phyloP scores from a whole-genome alignment of 192 early-diverging fungal genomes.

The Linnemannia exigua region DNA sequence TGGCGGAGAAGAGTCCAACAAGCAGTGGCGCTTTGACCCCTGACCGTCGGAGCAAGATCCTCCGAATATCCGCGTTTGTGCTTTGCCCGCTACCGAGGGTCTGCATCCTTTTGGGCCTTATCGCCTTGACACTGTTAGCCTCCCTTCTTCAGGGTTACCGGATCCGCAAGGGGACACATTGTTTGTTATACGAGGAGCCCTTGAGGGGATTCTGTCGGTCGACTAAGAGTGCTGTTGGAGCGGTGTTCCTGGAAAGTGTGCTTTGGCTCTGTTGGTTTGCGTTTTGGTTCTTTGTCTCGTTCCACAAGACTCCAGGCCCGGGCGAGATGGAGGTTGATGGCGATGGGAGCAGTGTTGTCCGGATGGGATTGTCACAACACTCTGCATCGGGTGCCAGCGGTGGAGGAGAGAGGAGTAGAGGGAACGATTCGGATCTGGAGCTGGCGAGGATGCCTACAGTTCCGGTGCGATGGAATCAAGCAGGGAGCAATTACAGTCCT shows the following conservation, averaged over 20 bases:
- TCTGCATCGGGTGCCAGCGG: neutral
- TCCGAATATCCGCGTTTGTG: conserved; percentile 9
- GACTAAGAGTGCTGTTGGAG: conserved; percentile 8
- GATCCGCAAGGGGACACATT: conserved; percentile 13
- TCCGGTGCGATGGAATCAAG: neutral
- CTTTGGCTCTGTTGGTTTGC: conserved; percentile 27
- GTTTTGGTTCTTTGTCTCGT: conserved; percentile 17
- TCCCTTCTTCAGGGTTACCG: conserved; percentile 16
- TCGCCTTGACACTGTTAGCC: conserved; percentile 6
- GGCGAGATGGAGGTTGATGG: neutral
- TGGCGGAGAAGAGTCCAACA: neutral
- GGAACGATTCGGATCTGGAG: neutral
- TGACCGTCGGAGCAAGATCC: neutral
- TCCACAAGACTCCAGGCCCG: neutral
- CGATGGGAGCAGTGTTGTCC: neutral
- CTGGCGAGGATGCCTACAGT: neutral
- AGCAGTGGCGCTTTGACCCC: neutral
- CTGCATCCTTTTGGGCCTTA: conserved; percentile 12
- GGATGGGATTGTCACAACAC: conserved; percentile 8
- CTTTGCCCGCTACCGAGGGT: conserved; percentile 10
- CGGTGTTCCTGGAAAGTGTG: conserved; percentile 8
- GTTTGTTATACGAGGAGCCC: neutral
- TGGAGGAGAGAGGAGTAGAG: neutral
- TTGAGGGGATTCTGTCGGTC: conserved; percentile 1
- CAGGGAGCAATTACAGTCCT: neutral